Conservation (phyloP, 805 yeast species). For the Wickerhamiella lipophila region DNA sequence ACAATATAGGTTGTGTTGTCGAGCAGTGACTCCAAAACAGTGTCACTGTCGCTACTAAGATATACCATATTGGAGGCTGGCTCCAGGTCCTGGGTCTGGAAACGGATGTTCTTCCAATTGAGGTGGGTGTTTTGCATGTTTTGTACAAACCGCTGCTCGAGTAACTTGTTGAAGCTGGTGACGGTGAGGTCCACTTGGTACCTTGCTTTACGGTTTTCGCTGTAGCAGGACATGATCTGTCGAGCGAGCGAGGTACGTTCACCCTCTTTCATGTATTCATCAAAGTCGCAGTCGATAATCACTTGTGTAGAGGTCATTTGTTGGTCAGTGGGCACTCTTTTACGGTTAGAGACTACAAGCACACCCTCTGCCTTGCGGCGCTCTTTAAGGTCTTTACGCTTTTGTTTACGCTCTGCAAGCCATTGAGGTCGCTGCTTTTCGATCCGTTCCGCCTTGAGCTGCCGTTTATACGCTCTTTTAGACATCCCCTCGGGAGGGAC, state of each 20-base stretch:
- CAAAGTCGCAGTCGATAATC: constrained; percentile 83
- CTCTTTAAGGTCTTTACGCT: constrained; percentile 33
- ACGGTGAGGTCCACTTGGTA: constrained; percentile 47
- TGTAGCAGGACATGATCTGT: constrained; percentile 72
- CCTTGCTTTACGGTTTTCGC: constrained; percentile 54
- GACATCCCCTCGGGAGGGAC: constrained; percentile 76
- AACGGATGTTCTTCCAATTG: constrained; percentile 55
- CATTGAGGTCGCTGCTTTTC: constrained; percentile 54
- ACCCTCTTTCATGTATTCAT: constrained; percentile 72
- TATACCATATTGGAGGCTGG: constrained; percentile 38
- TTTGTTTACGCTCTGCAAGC: constrained; percentile 40
- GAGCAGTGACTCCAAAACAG: constrained; percentile 47
- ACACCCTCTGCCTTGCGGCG: constrained; percentile 24
- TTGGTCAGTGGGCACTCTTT: constrained; percentile 10
- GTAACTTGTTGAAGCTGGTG: constrained; percentile 50
- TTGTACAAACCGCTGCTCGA: constrained; percentile 56
- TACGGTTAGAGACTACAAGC: constrained; percentile 9
- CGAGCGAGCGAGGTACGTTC: constrained; percentile 56
- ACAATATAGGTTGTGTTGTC: constrained; percentile 67
- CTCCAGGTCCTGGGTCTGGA: constrained; percentile 33
- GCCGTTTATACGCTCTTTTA: constrained; percentile 70
- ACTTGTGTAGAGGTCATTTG: constrained; percentile 26
- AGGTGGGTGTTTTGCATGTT: constrained; percentile 43
- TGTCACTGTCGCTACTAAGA: constrained; percentile 77
- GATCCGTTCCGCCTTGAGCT: constrained; percentile 44